Base-by-base conservation (phyloP, 768 basidiomycete species). In the Termitomyces sp. region DNA sequence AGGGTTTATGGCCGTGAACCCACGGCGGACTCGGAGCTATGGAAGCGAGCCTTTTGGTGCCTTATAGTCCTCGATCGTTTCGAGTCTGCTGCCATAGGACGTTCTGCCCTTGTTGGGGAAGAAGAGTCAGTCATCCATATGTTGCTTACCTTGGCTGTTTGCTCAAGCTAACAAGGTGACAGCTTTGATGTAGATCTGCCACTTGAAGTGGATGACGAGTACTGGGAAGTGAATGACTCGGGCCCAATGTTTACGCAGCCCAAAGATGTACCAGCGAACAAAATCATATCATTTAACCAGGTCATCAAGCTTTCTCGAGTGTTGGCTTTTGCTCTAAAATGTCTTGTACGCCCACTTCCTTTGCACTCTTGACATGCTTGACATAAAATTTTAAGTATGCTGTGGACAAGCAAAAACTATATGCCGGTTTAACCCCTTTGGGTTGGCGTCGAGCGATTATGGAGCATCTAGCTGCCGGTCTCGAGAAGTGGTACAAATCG, bases 181-280 rank as follows among this genome's bases (percentile, higher is more conserved):
- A 94, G 92, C 69, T 92, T 91, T 67, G 93, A 95, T 68, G 75
- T 88, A 30, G 92, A 92, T 48, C 73, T 90, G 36, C 91, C 91
- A 42, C 78, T 90, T 13, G 91, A 93, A 69, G 87, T 93, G 15
- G 91, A 95, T 63, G 87, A 89, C 64, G 83, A 87, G 61, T 92
- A 85, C 67, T 95, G 91, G 91, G 81, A 84, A 61, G 73, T 71
- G 18, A 75, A 71, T 55, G 78, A 78, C 57, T 76, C 81, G 13
- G 69, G 73, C 11, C 67, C 70, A 30, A 78, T 80, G 31, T 93
- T 91, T 72, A 79, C 80, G 60, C 93, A 93, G 63, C 92, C 91
- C 11, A 67, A 73, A 13, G 81, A 74, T 12, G 77, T 82, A 59
- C 85, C 87, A 18, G 81, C 84, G 27, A 73, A 55, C 33, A 59